Conservation (phyloP, 805 yeast species). For the Barnettozyma wickerhamii region DNA sequence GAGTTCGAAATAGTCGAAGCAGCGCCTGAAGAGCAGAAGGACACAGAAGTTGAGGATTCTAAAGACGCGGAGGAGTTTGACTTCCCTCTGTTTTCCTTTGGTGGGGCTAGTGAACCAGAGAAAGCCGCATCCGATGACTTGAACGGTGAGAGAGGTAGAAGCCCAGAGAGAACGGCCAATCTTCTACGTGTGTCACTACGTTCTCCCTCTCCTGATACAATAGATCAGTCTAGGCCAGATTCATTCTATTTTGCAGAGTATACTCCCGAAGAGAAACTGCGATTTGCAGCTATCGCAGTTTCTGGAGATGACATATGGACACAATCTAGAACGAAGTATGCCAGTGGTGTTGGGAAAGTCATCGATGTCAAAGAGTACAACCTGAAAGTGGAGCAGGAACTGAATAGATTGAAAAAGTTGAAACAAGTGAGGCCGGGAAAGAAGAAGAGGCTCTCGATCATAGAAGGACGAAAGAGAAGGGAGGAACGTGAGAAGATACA, state of each 20-base stretch:
- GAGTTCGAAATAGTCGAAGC: conserved; percentile 25
- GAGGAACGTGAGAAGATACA: conserved; percentile 10
- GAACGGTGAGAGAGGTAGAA: conserved; percentile 12
- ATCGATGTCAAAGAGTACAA: conserved; percentile 17
- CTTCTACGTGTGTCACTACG: conserved; percentile 17
- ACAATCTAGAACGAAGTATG: conserved; percentile 1
- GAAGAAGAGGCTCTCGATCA: conserved; percentile 17
- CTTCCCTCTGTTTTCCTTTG: conserved; percentile 26
- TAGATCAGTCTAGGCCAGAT: conserved; percentile 21
- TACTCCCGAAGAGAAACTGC: conserved; percentile 6
- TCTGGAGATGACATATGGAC: conserved; percentile 17
- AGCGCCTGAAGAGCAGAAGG: conserved; percentile 3
- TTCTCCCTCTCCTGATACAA: conserved; percentile 23
- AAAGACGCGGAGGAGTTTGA: conserved; percentile 20
- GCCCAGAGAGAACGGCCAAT: conserved; percentile 8
- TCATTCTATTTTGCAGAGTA: conserved; percentile 19
- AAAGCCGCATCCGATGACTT: neutral
- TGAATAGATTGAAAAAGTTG: conserved; percentile 4
- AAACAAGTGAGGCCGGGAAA: conserved; percentile 24
- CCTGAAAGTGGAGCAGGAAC: conserved; percentile 11
- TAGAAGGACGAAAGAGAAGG: conserved; percentile 11
- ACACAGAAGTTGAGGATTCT: neutral
- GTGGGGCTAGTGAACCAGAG: conserved; percentile 7
- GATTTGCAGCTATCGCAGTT: conserved; percentile 15
- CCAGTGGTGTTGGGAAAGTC: conserved; percentile 12